Evolutionary conservation across 345 rosid species (phyloP), one percentile per base, ranked within the genome.

Genomic region (Combretum micranthum): DNA sequence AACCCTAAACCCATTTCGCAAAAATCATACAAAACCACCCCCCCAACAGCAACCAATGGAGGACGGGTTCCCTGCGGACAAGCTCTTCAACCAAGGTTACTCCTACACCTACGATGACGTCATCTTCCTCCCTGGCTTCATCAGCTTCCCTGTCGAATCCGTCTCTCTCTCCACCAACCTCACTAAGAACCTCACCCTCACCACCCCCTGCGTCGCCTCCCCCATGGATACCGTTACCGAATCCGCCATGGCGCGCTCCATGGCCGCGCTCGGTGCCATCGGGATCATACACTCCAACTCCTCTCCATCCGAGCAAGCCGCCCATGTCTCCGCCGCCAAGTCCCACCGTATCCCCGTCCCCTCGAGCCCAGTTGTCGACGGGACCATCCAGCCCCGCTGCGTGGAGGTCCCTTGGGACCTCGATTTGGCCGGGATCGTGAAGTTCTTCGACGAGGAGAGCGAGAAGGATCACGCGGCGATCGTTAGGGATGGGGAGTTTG

Each of bases 211-310:
- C 50, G 91, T 92, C 18, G 75, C 98, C 18, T 92, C 98, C 37
- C 97, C 96, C 5, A 88, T 92, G 98, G 98, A 93, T 64, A 93
- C 99, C 16, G 99, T 89, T 23, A 83, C 97, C 0, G 96, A 85
- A 62, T 77, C 93, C 26, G 69, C 80, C 77, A 88, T 88, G 97
- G 98, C 96, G 20, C 70, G 95, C 15, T 77, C 96, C 55, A 81
- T 92, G 94, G 97, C 99, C 10, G 72, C 95, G 0, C 69, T 89
- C 2, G 97, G 99, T 0, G 86, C 87, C 19, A 84, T 93, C 12
- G 94, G 91, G 44, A 71, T 89, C 60, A 72, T 93, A 39, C 97
- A 93, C 69, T 83, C 80, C 52, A 93, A 89, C 69, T 68, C 69
- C 44, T 54, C 79, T 37, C 61, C 89, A 16, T 67, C 80, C 0